phyloP scores from a whole-genome alignment of 345 rosid species.

The sweet orange (Citrus sinensis) region DVS_A1.0 CM039168.1:23028501-23029000 shows the following conservation, averaged over 20 bases:
- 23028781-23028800: neutral
- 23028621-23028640: slow-evolving; percentile 5
- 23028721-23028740: neutral
- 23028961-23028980: neutral
- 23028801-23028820: neutral
- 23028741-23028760: neutral
- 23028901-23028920: neutral
- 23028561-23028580: slow-evolving; percentile 9
- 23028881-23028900: neutral
- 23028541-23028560: neutral
- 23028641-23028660: neutral
- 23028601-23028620: neutral
- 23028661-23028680: neutral
- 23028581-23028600: neutral
- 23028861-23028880: neutral
- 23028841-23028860: neutral
- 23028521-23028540: slow-evolving; percentile 60
- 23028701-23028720: neutral
- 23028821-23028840: neutral
- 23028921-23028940: neutral
- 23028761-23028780: neutral
- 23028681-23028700: neutral
- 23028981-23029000: neutral
- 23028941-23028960: neutral
- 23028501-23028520: slow-evolving; percentile 80